These are phyloP conservation scores for Metschnikowia reukaufii DNA, from an alignment of 805 yeast species.

Conservation along the genomic window DNA sequence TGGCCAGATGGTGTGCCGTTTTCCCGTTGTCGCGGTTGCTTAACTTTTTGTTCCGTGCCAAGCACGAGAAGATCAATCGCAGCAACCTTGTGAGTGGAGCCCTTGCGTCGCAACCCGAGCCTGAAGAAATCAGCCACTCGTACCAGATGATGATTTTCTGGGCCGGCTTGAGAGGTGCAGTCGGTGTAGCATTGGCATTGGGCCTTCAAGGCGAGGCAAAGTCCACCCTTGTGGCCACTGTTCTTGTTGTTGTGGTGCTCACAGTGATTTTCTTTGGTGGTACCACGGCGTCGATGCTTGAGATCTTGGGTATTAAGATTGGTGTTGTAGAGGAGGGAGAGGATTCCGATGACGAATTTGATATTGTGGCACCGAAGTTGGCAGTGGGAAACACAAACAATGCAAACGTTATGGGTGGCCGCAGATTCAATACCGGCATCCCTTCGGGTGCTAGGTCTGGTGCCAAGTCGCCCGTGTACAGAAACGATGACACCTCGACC, in stretches of 20 bases:
- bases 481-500: conserved; percentile 14
- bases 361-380: conserved; percentile 70
- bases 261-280: conserved; percentile 98
- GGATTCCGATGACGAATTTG: conserved; percentile 93
- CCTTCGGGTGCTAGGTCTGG: conserved; percentile 18
- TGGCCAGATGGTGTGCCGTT: conserved; percentile 96
- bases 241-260: conserved; percentile 91
- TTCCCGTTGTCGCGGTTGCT: conserved; percentile 87
- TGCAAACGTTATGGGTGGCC: conserved; percentile 23
- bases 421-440: conserved; percentile 22
- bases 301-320: conserved; percentile 85
- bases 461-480: neutral
- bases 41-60: conserved; percentile 72
- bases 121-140: conserved; percentile 90
- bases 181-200: conserved; percentile 98
- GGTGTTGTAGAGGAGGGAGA: conserved; percentile 77
- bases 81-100: conserved; percentile 39
- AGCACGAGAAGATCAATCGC: conserved; percentile 43
- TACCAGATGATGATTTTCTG: conserved; percentile 99
- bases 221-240: conserved; percentile 86
- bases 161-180: conserved; percentile 99
- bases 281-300: conserved; percentile 97
- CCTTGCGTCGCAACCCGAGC: conserved; percentile 41
- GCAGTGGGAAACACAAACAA: conserved; percentile 20
- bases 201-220: conserved; percentile 95